Evolutionary conservation across 148 eudicot genomes (phyloP).

Genomic region (Persicaria maculosa): DNA sequence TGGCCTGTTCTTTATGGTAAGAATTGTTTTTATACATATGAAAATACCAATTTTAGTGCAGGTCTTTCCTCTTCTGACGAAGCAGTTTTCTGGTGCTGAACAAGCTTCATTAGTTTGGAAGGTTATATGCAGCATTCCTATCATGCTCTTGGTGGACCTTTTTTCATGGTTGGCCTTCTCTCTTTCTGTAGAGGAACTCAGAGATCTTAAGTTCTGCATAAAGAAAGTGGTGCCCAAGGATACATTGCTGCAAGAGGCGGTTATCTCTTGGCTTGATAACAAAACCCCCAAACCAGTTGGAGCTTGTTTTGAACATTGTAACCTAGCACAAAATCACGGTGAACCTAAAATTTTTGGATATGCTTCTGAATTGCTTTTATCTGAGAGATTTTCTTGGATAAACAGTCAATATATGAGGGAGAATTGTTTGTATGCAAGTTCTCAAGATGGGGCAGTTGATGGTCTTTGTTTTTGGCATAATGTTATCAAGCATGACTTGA

Average conservation of each 20-base stretch:
- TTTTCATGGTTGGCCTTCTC: conserved; percentile 67
- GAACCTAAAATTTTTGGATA: conserved; percentile 28
- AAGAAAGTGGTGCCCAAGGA: conserved; percentile 56
- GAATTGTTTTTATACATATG: neutral
- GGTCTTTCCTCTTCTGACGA: conserved; percentile 73
- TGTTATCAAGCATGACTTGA: conserved; percentile 48
- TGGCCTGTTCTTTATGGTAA: neutral
- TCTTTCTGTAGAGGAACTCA: conserved; percentile 58
- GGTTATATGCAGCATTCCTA: conserved; percentile 68
- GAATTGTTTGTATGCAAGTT: conserved; percentile 14
- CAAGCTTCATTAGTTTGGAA: conserved; percentile 90
- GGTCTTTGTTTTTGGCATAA: conserved; percentile 59
- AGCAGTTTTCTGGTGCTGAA: conserved; percentile 54
- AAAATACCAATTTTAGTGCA: conserved; percentile 24
- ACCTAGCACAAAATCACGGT: conserved; percentile 24
- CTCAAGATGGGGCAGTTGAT: conserved; percentile 29
- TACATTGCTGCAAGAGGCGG: conserved; percentile 50
- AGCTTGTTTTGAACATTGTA: conserved; percentile 17
- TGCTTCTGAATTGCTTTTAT: conserved; percentile 17
- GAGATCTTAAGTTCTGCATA: conserved; percentile 42
- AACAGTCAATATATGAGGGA: conserved; percentile 19
- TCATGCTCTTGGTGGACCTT: conserved; percentile 56
- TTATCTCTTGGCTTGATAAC: conserved; percentile 58
- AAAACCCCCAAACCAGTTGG: conserved; percentile 21
- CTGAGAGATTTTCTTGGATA: conserved; percentile 20